Conservation (phyloP, 1,284 basidiomycete species). For the Coniferiporia weirii region DNA sequence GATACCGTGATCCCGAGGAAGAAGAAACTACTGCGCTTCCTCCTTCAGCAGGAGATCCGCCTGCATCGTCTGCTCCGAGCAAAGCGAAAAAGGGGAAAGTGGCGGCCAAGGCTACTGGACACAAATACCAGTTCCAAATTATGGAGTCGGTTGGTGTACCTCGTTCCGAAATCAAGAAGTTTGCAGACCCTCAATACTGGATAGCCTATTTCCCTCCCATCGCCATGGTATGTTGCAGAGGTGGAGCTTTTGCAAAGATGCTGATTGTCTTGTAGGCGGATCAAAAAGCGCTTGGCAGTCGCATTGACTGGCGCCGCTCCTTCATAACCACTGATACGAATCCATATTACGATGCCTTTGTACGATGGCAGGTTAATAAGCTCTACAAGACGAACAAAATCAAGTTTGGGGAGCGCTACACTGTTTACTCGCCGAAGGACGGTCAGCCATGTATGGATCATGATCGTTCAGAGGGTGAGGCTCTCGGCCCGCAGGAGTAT, state of each 20-base stretch:
- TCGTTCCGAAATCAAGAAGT: slow-evolving; percentile 88
- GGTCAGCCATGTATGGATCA: slow-evolving; percentile 99
- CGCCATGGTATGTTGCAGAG: slow-evolving; percentile 53
- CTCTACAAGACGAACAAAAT: slow-evolving; percentile 83
- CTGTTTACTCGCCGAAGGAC: slow-evolving; percentile 99
- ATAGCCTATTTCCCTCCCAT: slow-evolving; percentile 95
- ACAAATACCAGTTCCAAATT: slow-evolving; percentile 99
- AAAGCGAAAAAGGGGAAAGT: slow-evolving; percentile 98
- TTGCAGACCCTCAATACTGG: slow-evolving; percentile 93
- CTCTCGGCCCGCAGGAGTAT: slow-evolving; percentile 94
- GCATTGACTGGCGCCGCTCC: slow-evolving; percentile 96
- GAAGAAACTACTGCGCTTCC: slow-evolving; percentile 32
- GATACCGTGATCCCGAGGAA: slow-evolving; percentile 47
- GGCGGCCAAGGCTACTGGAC: slow-evolving; percentile 87
- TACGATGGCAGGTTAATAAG: slow-evolving; percentile 98
- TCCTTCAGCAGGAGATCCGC: slow-evolving; percentile 25
- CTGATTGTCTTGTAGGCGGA: slow-evolving; percentile 50
- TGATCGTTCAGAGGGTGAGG: slow-evolving; percentile 94
- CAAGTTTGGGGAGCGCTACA: slow-evolving; percentile 98
- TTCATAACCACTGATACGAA: slow-evolving; percentile 96
- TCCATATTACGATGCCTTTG: slow-evolving; percentile 96
- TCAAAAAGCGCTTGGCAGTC: slow-evolving; percentile 82
- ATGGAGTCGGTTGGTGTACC: slow-evolving; percentile 93
- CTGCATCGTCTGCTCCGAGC: slow-evolving; percentile 44
- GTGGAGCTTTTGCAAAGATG: slow-evolving; percentile 11